Base-by-base conservation (phyloP, 1,139 yeast species). In the Groenewaldozyma auringiensis region DNA sequence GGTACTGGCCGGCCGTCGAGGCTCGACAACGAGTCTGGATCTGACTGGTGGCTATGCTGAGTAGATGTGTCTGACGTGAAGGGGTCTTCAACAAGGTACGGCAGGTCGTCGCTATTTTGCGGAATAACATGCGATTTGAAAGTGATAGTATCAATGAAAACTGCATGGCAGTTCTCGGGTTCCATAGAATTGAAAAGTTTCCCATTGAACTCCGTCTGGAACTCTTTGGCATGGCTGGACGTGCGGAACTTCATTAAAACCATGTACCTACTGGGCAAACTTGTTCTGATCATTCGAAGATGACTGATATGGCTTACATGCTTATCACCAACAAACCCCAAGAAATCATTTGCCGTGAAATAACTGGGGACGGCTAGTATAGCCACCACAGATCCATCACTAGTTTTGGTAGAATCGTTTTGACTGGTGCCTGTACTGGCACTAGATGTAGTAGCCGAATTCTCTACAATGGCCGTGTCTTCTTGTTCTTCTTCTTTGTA, bases 341-440 rank as follows among this genome's bases (percentile, higher is more conserved):
- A 62, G 21, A 89, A 62, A 59, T 88, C 96, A 14, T 87, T 83
- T 0, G 94, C 86, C 0, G 95, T 81, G 62, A 88, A 81, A 61
- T 88, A 89, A 3, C 87, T 80, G 0, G 97, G 97, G 0, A 88
- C 81, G 0, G 95, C 92, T 25, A 88, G 66, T 21, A 89, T 83
- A 0, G 94, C 79, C 4, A 86, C 75, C 67, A 84, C 56, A 3
- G 59, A 50, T 9, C 51, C 51, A 21, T 51, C 54, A 21, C 47
- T 41, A 14, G 46, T 46, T 2, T 37, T 44, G 22, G 38, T 41
- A 16, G 31, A 22, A 25, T 42, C 41, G 14, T 27, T 14, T 13
- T 27, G 32, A 14, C 8, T 21, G 11, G 13, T 31, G 31, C 18
- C n/a, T 16, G 9, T 33, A 16, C 3, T n/a, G 37, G 18, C 33